phyloP scores from a whole-genome alignment of 305 asterid species.

The Plantago coronopus region DNA sequence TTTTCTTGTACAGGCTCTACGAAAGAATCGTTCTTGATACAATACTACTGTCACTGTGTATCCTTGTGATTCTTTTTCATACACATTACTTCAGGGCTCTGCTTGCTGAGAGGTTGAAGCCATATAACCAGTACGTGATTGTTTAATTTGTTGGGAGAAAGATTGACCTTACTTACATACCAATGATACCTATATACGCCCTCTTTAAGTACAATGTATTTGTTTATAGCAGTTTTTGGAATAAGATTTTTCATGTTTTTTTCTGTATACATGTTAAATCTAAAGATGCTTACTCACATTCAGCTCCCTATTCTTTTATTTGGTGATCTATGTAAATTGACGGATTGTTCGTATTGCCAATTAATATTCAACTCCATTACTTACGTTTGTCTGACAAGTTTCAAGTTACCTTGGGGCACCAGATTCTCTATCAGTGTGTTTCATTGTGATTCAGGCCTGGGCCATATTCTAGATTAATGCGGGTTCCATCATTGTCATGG shows the following conservation, averaged over 20 bases:
- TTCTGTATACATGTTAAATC: neutral
- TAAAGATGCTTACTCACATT: neutral
- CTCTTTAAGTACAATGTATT: neutral
- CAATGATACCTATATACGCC: too few relatives aligned
- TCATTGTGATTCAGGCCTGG: too few relatives aligned
- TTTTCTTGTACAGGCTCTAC: slow-evolving; percentile 49
- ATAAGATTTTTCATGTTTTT: neutral
- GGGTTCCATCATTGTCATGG: too few relatives aligned
- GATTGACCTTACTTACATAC: neutral
- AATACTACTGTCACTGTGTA: neutral
- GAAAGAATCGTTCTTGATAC: slow-evolving; percentile 41
- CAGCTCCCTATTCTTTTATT: neutral
- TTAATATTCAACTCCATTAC: too few relatives aligned
- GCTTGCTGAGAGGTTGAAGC: slow-evolving; percentile 11
- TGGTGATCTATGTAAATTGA: neutral
- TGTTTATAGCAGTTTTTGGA: neutral
- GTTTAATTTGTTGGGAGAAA: neutral
- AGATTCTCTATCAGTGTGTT: too few relatives aligned
- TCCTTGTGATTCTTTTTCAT: slow-evolving; percentile 18
- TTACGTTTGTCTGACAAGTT: too few relatives aligned
- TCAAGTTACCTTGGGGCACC: too few relatives aligned
- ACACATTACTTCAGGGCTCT: slow-evolving; percentile 11
- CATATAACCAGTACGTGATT: neutral
- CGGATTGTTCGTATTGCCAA: neutral
- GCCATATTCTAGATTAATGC: too few relatives aligned